Conservation (phyloP, 768 basidiomycete species). For the Suillus sp. region DNA sequence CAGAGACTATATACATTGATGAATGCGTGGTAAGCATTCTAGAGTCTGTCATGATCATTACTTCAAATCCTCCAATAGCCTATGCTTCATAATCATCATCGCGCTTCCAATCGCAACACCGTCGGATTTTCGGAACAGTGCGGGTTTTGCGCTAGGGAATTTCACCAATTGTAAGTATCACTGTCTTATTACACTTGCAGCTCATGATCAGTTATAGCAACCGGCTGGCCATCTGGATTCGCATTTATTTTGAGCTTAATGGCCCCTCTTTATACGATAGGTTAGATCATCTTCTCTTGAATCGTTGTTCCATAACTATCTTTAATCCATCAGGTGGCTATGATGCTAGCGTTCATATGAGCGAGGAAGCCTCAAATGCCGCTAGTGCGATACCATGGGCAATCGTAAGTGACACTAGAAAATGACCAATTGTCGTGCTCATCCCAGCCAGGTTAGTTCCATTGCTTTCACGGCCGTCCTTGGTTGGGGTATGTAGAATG, state of each 20-base stretch:
- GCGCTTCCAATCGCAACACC: slow-evolving; percentile 39
- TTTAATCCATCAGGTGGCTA: neutral
- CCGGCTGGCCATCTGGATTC: neutral
- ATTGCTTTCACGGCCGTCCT: neutral
- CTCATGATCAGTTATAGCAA: neutral
- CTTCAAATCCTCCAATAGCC: neutral
- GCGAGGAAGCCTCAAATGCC: neutral
- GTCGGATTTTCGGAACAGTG: slow-evolving; percentile 28
- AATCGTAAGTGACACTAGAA: neutral
- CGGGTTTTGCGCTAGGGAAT: slow-evolving; percentile 39
- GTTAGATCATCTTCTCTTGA: neutral
- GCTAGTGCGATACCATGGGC: slow-evolving; percentile 2
- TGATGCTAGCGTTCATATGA: slow-evolving; percentile 2
- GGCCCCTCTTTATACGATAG: slow-evolving; percentile 2
- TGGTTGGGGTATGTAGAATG: neutral
- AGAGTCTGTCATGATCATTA: neutral
- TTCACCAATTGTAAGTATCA: slow-evolving; percentile 35
- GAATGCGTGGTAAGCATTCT: neutral
- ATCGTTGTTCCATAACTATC: neutral
- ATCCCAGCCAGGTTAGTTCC: neutral
- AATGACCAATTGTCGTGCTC: neutral
- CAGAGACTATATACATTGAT: neutral
- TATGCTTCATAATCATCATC: slow-evolving; percentile 36
- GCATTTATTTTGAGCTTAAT: neutral
- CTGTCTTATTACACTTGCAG: neutral